Conservation (phyloP, 495 filamentous ascomycete genomes). For the Margaritispora aquatica region DNA sequence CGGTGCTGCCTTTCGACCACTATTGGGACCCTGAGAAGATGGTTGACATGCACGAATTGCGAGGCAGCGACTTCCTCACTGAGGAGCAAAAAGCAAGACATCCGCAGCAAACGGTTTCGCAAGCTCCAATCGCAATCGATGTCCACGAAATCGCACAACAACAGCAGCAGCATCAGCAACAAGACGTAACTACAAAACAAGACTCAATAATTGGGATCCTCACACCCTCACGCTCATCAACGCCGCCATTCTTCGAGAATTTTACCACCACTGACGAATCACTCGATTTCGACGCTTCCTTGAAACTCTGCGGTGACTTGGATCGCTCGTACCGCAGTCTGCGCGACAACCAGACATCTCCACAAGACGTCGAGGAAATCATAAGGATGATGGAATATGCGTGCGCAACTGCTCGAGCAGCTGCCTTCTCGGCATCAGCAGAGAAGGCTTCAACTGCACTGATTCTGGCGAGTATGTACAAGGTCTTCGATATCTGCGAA, state of each 20-base stretch:
- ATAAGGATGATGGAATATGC: constrained; percentile 3
- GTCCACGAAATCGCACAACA: not conserved
- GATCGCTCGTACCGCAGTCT: constrained; percentile 1
- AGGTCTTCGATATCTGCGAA: constrained; percentile 6
- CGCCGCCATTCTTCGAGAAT: not conserved
- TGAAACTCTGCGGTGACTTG: constrained; percentile 4
- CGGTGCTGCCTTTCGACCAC: not conserved
- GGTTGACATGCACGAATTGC: not conserved
- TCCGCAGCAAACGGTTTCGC: not conserved
- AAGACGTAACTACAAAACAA: not conserved
- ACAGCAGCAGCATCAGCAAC: no score
- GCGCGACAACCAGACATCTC: not conserved
- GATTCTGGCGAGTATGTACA: constrained; percentile 3
- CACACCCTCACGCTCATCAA: not conserved
- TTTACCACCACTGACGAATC: not conserved
- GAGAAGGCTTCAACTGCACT: constrained; percentile 6
- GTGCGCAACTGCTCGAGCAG: not conserved
- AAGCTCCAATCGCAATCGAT: not conserved
- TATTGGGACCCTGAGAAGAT: constrained; percentile 5
- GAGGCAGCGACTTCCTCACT: not conserved
- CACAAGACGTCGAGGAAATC: not conserved
- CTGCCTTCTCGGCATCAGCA: not conserved
- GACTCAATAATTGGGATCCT: not conserved
- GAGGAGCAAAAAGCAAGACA: not conserved
- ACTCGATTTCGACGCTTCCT: not conserved